These are phyloP conservation scores for Evansstolkia leycettana DNA, from an alignment of 495 filamentous ascomycete genomes.

Conservation along the genomic window DNA sequence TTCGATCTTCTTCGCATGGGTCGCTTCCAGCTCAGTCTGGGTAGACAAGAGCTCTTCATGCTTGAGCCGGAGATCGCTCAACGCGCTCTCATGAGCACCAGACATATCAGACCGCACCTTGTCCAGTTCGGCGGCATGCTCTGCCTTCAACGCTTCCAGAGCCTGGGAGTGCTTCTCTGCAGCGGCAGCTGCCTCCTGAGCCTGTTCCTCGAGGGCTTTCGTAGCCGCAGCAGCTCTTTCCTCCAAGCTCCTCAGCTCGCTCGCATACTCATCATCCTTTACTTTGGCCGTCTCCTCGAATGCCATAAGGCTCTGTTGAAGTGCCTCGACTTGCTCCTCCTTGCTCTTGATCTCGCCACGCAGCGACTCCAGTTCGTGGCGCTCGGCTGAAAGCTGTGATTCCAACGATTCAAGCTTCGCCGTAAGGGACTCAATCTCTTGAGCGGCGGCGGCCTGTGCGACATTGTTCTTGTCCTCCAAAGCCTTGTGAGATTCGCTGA, in stretches of 20 bases:
- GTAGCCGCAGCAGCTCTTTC: slow-evolving; percentile 24
- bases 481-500: slow-evolving; percentile 21
- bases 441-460: slow-evolving; percentile 23
- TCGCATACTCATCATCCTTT: slow-evolving; percentile 25
- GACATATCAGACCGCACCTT: slow-evolving; percentile 16
- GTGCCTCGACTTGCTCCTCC: slow-evolving; percentile 22
- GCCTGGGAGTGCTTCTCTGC: slow-evolving; percentile 13
- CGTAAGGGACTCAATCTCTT: slow-evolving; percentile 30
- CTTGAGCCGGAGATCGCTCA: slow-evolving; percentile 27
- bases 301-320: slow-evolving; percentile 23
- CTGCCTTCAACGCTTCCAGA: slow-evolving; percentile 3
- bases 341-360: slow-evolving; percentile 29
- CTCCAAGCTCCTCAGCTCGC: slow-evolving; percentile 19
- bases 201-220: slow-evolving; percentile 20
- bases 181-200: slow-evolving; percentile 10
- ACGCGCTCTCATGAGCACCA: slow-evolving; percentile 17
- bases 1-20: slow-evolving; percentile 19
- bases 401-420: slow-evolving; percentile 30
- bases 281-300: slow-evolving; percentile 23
- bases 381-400: slow-evolving; percentile 21
- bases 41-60: slow-evolving; percentile 24
- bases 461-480: slow-evolving; percentile 23
- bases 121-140: slow-evolving; percentile 5
- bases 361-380: slow-evolving; percentile 28
- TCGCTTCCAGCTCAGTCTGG: slow-evolving; percentile 22